Evolutionary conservation across 2,329 filamentous ascomycete species (phyloP).

Genomic region (Macrophomina phaseolina): DNA sequence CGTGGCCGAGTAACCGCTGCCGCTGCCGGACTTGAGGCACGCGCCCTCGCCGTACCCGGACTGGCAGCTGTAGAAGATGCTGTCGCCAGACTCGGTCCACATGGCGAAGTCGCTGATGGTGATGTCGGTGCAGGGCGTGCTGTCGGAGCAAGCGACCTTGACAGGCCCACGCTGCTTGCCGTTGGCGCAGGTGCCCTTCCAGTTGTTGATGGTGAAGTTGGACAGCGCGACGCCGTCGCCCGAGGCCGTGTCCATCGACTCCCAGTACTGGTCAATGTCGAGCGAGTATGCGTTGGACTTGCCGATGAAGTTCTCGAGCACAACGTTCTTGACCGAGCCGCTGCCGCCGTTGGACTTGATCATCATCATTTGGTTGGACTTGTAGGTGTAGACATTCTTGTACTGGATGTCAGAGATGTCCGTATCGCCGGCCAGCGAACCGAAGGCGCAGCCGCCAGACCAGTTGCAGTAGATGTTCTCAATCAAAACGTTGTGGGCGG

Average conservation of each 20-base stretch:
- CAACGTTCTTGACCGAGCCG: slow-evolving; percentile 57
- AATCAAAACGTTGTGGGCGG: slow-evolving; percentile 60
- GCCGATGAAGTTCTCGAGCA: slow-evolving; percentile 65
- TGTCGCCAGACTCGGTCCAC: slow-evolving; percentile 56
- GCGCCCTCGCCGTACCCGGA: slow-evolving; percentile 57
- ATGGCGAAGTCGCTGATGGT: slow-evolving; percentile 59
- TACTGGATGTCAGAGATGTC: slow-evolving; percentile 61
- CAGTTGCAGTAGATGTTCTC: slow-evolving; percentile 68
- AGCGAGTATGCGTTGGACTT: slow-evolving; percentile 65
- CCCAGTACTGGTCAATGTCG: slow-evolving; percentile 62
- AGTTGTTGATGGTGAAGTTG: slow-evolving; percentile 61
- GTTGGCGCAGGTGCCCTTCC: slow-evolving; percentile 60
- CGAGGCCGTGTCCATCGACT: slow-evolving; percentile 45
- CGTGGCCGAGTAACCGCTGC: slow-evolving; percentile 37
- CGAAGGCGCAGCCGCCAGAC: slow-evolving; percentile 65
- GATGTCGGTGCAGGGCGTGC: slow-evolving; percentile 59
- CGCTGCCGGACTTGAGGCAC: slow-evolving; percentile 50
- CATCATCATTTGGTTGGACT: slow-evolving; percentile 69
- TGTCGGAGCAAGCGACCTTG: slow-evolving; percentile 58
- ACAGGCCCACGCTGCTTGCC: slow-evolving; percentile 60
- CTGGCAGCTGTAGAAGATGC: slow-evolving; percentile 53
- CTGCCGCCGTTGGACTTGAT: slow-evolving; percentile 66
- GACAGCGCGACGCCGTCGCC: slow-evolving; percentile 60
- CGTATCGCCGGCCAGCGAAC: slow-evolving; percentile 57
- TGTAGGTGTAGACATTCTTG: slow-evolving; percentile 63